Base-by-base conservation (phyloP, 148 eudicot genomes). In the Camellia sinensis region DNA sequence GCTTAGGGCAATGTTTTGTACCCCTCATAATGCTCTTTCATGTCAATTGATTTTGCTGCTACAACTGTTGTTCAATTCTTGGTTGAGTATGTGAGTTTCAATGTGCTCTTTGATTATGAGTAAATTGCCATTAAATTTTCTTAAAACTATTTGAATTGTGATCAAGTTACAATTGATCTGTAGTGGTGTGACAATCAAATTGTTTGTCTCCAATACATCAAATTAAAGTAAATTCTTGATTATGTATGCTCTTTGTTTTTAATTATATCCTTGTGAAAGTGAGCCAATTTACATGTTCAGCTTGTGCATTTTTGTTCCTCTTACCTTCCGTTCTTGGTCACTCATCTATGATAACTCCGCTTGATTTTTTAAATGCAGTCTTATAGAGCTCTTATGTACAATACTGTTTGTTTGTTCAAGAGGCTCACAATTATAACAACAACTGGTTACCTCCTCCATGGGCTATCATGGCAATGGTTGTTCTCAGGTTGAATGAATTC, bases 401-500 rank as follows among this genome's bases (percentile, higher is more conserved):
- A 7, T 50, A 18, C 18, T 67, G 62, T 52, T 66, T 46, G 43
- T 77, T 65, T 65, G 21, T 79, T 46, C 85, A 86, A 86, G 86
- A 88, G 81, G 85, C 90, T 12, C 68, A 88, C 85, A 85, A 74
- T 71, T 81, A 68, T 71, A 71, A 77, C 67, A 88, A 82, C 77
- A 84, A 82, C 63, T 86, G 90, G 88, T 62, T 88, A 53, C 90
- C 90, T 62, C 87, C 90, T 73, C 74, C 85, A 13, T 88, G 88
- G 90, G 87, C 85, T 63, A 88, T 88, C 41, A 3, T 84, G 37
- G 90, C 90, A 18, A 83, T 88, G 88, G 15, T 86, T 64, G 60
- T 88, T 41, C 84, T 88, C 14, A 88, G 90, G 14, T 85, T 85
- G 44, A 88, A 88, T 61, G 88, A 88, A 41, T 85, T 88, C 78